These are phyloP conservation scores for Pascua guehoae DNA, from an alignment of 1,284 basidiomycete genomes.

Conservation along the genomic window DNA sequence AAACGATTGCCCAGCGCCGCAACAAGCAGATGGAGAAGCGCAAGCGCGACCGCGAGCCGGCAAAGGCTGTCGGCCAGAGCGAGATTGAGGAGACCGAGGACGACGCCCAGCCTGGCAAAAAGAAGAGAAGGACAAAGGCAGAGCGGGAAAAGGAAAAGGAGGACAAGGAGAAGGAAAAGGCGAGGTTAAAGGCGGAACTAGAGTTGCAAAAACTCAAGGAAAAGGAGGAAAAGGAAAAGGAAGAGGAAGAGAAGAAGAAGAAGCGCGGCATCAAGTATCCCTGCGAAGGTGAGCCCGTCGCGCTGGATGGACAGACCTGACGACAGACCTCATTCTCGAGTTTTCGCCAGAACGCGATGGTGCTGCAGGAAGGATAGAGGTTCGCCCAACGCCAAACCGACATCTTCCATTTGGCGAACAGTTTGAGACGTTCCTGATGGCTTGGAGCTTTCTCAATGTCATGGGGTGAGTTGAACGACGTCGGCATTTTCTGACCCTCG, in stretches of 20 bases:
- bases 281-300: conserved; percentile 51
- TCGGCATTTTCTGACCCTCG: too few species aligned
- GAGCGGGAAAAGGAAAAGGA: conserved; percentile 27
- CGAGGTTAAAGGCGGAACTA: not conserved
- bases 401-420: conserved; percentile 71
- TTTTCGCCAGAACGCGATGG: conserved; percentile 65
- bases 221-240: conserved; percentile 52
- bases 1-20: conserved; percentile 71
- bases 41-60: conserved; percentile 57
- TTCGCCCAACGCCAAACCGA: conserved; percentile 62
- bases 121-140: conserved; percentile 65
- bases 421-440: conserved; percentile 80
- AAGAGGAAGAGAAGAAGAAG: conserved; percentile 63
- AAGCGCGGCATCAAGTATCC: conserved; percentile 77
- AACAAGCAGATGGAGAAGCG: conserved; percentile 84
- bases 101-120: conserved; percentile 62
- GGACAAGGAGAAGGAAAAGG: conserved; percentile 52
- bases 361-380: conserved; percentile 43
- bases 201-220: conserved; percentile 1
- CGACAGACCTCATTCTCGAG: conserved; percentile 70
- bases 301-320: conserved; percentile 15
- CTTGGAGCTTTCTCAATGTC: conserved; percentile 88
- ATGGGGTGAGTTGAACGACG: conserved; percentile 56
- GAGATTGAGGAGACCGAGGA: conserved; percentile 64
- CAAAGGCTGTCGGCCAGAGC: conserved; percentile 53